Conservation (phyloP, 495 filamentous ascomycete species). For the Aspergillus steynii region DNA sequence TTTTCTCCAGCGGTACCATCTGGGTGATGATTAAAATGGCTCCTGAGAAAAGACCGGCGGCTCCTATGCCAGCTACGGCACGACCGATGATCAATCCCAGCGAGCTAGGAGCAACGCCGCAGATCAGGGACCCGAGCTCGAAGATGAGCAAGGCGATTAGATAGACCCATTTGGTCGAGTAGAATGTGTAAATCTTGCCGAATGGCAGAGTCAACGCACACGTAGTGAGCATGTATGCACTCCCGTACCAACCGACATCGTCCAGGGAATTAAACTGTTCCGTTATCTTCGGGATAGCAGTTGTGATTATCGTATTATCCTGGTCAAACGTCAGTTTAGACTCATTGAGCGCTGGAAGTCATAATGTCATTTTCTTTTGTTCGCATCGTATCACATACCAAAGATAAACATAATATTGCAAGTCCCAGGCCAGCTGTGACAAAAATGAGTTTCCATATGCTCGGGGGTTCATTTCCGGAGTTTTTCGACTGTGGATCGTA, state of each 20-base stretch:
- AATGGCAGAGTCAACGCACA: constrained; percentile 71
- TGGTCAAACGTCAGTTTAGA: constrained; percentile 3
- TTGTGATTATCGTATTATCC: constrained; percentile 81
- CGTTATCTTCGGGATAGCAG: constrained; percentile 82
- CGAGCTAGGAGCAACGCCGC: constrained; percentile 74
- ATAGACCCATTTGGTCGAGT: constrained; percentile 72
- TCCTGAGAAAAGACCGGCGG: constrained; percentile 81
- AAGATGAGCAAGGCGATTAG: constrained; percentile 73
- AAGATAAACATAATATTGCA: constrained; percentile 64
- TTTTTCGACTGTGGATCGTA: neutral
- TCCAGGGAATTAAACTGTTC: constrained; percentile 72
- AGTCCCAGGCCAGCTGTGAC: constrained; percentile 63
- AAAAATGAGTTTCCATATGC: constrained; percentile 47
- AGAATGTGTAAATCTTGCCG: constrained; percentile 80
- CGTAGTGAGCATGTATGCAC: constrained; percentile 68
- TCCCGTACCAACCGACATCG: constrained; percentile 84
- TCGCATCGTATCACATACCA: constrained; percentile 42
- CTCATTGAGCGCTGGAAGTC: neutral
- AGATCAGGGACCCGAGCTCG: constrained; percentile 83
- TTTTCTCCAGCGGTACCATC: constrained; percentile 67
- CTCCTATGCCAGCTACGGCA: constrained; percentile 81
- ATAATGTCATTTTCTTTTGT: neutral
- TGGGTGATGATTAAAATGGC: constrained; percentile 77
- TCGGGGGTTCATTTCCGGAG: constrained; percentile 47
- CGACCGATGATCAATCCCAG: constrained; percentile 78